Base-by-base conservation (phyloP, 31 red algal genomes). In the Endocladia muricata region DNA sequence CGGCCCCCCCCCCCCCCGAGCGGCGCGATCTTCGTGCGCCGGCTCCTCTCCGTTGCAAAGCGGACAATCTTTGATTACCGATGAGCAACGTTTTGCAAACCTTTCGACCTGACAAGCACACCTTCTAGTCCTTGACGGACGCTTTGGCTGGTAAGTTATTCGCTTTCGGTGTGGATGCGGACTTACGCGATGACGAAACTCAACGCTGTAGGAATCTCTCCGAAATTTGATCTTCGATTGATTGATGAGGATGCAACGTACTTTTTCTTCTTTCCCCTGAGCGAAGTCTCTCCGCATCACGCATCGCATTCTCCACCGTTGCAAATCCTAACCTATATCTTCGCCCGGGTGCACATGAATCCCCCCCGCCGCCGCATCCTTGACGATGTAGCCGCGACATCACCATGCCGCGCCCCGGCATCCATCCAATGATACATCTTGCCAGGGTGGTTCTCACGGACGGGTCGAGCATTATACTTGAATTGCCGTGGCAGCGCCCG, bases 151-250 rank as follows among this genome's bases (percentile, higher is more conserved):
- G n/a, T n/a, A n/a, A n/a, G n/a, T n/a, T n/a, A n/a, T n/a, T n/a
- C n/a, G n/a, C n/a, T n/a, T n/a, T n/a, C n/a, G n/a, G n/a, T n/a
- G n/a, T n/a, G n/a, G n/a, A n/a, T n/a, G n/a, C n/a, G n/a, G n/a
- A n/a, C n/a, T n/a, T n/a, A n/a, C 77, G 77, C 77, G 29, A 68
- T 81, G 77, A 81, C 30, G 77, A 81, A 81, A 81, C 17, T 17
- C 43, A 81, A 81, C 77, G 77, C 77, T 81, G 64, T 83, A 85
- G 82, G 82, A 85, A 85, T 85, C 82, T 85, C 82, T 85, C 82
- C 51, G 82, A 85, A 48, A 11, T 30, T 68, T 37, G 25, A 65
- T 85, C n/a, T n/a, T n/a, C n/a, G n/a, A n/a, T n/a, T n/a, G n/a
- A n/a, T n/a, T n/a, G n/a, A 72, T 76, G 44, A 48, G 61, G 59